Conservation (phyloP, 2,329 filamentous ascomycete genomes). For the Fusarium goolgardi region DNA sequence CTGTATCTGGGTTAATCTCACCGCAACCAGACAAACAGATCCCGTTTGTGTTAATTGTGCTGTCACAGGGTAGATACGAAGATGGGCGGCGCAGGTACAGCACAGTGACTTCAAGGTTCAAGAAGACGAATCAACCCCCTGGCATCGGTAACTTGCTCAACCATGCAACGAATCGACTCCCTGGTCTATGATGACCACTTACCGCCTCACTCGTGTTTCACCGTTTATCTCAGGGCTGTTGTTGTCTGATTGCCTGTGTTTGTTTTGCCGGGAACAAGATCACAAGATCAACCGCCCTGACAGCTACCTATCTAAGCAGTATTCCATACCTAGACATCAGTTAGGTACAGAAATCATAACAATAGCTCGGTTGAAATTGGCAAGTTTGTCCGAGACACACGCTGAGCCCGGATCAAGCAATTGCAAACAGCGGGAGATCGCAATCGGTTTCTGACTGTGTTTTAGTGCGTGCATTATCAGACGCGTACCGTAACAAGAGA, state of each 20-base stretch:
- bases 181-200: slow-evolving; percentile 4
- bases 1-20: neutral
- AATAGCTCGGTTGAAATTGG: neutral
- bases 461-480: slow-evolving; percentile 40
- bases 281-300: neutral
- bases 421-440: slow-evolving; percentile 6
- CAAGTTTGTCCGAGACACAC: slow-evolving; percentile 13
- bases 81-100: neutral
- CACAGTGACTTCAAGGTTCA: neutral
- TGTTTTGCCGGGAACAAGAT: neutral
- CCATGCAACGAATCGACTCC: slow-evolving; percentile 5
- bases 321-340: neutral
- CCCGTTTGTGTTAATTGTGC: neutral
- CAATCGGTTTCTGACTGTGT: slow-evolving; percentile 28
- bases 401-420: neutral
- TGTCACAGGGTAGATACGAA: neutral
- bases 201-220: slow-evolving; percentile 30
- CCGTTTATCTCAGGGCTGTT: slow-evolving; percentile 18
- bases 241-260: neutral
- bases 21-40: neutral
- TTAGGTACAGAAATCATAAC: neutral
- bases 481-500: slow-evolving; percentile 22
- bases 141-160: slow-evolving; percentile 1
- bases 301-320: neutral
- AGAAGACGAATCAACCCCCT: neutral